phyloP scores from a whole-genome alignment of 2,329 filamentous ascomycete genomes.

The Pseudonectria buxi region DNA sequence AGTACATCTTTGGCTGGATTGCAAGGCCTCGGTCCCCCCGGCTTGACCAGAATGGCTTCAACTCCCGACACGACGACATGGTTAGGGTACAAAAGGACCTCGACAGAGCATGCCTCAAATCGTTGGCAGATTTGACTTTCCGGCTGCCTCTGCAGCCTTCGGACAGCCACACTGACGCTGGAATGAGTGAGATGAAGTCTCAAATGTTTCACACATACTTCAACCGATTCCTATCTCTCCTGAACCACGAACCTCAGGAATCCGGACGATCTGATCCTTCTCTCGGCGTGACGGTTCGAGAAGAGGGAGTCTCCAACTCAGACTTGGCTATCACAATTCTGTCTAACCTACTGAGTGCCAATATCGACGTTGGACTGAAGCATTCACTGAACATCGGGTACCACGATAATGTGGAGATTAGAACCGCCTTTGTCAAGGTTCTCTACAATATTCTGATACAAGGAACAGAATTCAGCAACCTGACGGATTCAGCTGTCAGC shows the following conservation, averaged over 20 bases:
- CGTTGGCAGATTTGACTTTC: conserved; percentile 59
- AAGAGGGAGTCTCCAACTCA: conserved; percentile 49
- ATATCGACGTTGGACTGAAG: conserved; percentile 65
- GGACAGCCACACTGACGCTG: conserved; percentile 59
- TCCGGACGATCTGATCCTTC: conserved; percentile 18
- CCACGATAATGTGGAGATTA: conserved; percentile 62
- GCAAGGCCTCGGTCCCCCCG: conserved; percentile 50
- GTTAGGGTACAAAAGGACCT: conserved; percentile 56
- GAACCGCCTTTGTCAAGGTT: conserved; percentile 63
- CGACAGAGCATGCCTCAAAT: conserved; percentile 58
- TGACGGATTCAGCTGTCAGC: conserved; percentile 60
- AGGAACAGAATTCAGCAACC: conserved; percentile 62
- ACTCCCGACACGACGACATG: conserved; percentile 49
- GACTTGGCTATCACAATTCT: conserved; percentile 62
- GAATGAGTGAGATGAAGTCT: conserved; percentile 61
- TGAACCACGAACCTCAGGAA: conserved; percentile 52
- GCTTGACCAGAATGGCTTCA: conserved; percentile 33
- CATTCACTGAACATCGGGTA: conserved; percentile 65
- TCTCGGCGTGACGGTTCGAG: conserved; percentile 34
- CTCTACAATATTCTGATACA: conserved; percentile 66
- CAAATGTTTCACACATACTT: conserved; percentile 69
- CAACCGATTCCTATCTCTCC: conserved; percentile 59
- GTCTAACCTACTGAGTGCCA: conserved; percentile 63
- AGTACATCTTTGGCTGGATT: conserved; percentile 64
- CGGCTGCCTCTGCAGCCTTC: conserved; percentile 59